Base-by-base conservation (phyloP, 805 yeast genomes). In the Ascoidea rubescens region DNA sequence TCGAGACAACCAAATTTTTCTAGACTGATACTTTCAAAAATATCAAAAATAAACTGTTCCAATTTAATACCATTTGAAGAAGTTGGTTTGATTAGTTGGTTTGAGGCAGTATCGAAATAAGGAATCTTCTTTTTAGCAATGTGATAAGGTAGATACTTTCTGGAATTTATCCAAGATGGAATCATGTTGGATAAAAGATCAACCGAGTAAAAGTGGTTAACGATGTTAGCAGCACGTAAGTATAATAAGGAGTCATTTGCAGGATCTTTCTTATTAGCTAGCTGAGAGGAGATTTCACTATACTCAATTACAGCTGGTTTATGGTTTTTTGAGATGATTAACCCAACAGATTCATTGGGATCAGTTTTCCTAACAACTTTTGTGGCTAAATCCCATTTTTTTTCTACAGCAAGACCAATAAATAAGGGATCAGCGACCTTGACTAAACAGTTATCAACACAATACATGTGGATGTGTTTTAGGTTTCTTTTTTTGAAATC, bases 21-120 rank as follows among this genome's bases (percentile, higher is more conserved):
- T 56, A 90, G 63, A 10, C 78, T 75, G 43, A 93, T 83, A 33
- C 81, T 76, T 50, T 90, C 90, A 69, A 93, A 93, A 30, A 93
- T 95, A 64, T 93, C 99, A 70, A 93, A 93, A 53, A 93, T 95
- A 61, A 93, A 93, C 66, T 91, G 98, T 67, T 93, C 99, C 62
- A 93, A 74, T 66, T 93, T 93, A 63, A 91, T 82, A 47, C 98
- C 99, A 65, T 93, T 93, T 48, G 91, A 87, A 53, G 71, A 76
- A 1, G 71, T 59, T n/a, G 98, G 96, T 59, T 77, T 79, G 32
- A 71, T 60, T 45, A 69, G 63, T 50, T 70, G 64, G 33, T 79
- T 79, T 0, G 78, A 68, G 1, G 59, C 62, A 28, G 67, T 57
- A 59, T 81, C 79, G 50, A 78, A 74, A 51, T 66, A 68, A 2